Base-by-base conservation (phyloP, 176 grass and related monocot species). In the Oryza brachyantha region DNA sequence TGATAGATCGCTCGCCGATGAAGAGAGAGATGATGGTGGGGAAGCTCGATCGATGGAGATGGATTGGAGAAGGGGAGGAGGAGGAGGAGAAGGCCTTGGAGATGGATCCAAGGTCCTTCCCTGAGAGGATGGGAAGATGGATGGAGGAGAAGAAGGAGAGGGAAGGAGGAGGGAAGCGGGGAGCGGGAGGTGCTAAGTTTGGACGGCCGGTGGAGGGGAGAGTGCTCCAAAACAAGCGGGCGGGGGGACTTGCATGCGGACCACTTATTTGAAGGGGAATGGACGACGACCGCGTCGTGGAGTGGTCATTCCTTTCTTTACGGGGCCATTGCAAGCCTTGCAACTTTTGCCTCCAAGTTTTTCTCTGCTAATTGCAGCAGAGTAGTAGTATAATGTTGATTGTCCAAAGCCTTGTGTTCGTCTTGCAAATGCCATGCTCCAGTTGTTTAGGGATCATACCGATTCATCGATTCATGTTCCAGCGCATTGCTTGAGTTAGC, bases 101-200 rank as follows among this genome's bases (percentile, higher is more conserved):
- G 83, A 82, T 61, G 83, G 67, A 78, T 85, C 83, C 78, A 90
- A 85, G 68, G 64, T 60, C 79, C 83, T 90, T 73, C 83, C 74
- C 83, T 36, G 74, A 58, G 69, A 75, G 55, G 72, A 57, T 68
- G 35, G 83, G 88, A n/a, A 37, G 26, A 68, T 69, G 78, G 87
- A 72, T 65, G 83, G 70, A 73, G 79, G 75, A 66, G 67, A n/a
- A n/a, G n/a, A 68, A 34, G 83, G 88, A 37, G 26, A 68, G 75
- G 78, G 87, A 72, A 71, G 83, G 70, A 73, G 79, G 75, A 66
- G 67, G 68, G 27, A 60, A 50, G 74, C 41, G 75, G 17, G 64
- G 71, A 54, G 24, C 5, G 71, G 74, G 68, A 66, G 75, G 37
- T n/a, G n/a, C 80, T 86, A 83, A 83, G 45, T 83, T 86, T 79